Evolutionary conservation across 169 alveolate species (phyloP), one percentile per base, ranked within the genome.

Genomic region (Cryptosporidium sp.): DNA sequence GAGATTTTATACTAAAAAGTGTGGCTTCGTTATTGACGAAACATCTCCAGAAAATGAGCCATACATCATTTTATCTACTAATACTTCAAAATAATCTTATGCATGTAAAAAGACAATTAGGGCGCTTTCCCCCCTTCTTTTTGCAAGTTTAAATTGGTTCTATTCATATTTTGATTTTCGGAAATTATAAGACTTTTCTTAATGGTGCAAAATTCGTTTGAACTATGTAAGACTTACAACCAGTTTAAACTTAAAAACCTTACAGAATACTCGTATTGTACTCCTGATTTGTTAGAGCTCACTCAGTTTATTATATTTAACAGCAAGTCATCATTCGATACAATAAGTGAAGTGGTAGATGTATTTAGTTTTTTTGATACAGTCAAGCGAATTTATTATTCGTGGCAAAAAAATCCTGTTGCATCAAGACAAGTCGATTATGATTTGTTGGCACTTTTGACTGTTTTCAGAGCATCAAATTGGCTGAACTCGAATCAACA

Each of bases 401-500:
- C 48, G 14, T 80, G 89, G 89, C 33, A 67, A 62, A 80, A 80
- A 44, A 80, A 80, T 45, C 89, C 89, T 0, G 75, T 67, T 80
- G 75, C 75, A 62, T 80, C 89, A 10, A 62, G 61, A 31, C 89
- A 67, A 42, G 80, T 80, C 5, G 89, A 80, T 8, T 80, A 80
- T 44, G 89, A 80, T 39, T 39, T 80, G 16, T 33, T 80, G 9
- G 89, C 89, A 42, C 65, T 80, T 44, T 39, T 80, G 21, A 62
- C 89, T 26, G 58, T 65, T 12, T 58, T 62, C 39, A 60, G 89
- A 29, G 89, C 89, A 6, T 62, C 80, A 29, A 31, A 37, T 60
- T 80, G 89, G 89, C 35, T 80, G 33, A 67, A 65, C 45, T 31
- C 65, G 23, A 45, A 18, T 16, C 72, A 62, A 67, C 65, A 80